Conservation (phyloP, 257 asterid species). For the Coffea canephora region DNA sequence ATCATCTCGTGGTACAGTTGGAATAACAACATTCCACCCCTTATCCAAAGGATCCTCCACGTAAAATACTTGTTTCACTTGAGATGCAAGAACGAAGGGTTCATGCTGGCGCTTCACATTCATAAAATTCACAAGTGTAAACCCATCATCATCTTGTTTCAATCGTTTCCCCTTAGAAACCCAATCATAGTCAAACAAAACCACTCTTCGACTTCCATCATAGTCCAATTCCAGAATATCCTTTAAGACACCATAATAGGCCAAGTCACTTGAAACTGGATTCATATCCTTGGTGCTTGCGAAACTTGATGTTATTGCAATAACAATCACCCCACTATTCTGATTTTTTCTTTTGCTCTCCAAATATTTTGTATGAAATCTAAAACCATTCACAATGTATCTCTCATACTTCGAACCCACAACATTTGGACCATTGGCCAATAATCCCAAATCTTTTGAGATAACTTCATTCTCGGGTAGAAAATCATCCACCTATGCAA, state of each 20-base stretch:
- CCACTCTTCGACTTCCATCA: not conserved
- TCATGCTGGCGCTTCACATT: conserved; percentile 16
- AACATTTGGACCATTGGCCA: no score
- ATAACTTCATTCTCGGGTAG: not conserved
- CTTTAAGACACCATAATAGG: not conserved
- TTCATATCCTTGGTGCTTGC: not conserved
- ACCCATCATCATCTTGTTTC: conserved; percentile 16
- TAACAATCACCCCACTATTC: no score
- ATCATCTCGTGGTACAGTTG: not conserved
- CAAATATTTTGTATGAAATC: no score
- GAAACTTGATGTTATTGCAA: not conserved
- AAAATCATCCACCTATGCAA: not conserved
- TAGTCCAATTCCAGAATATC: not conserved
- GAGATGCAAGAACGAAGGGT: conserved; percentile 19
- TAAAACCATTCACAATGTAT: no score
- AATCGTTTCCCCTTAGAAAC: not conserved
- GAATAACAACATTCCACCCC: conserved; percentile 12
- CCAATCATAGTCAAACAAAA: conserved; percentile 3
- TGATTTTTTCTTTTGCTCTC: no score
- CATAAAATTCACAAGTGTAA: conserved; percentile 10
- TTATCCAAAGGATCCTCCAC: conserved; percentile 13
- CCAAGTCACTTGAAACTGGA: not conserved
- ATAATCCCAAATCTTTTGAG: no score
- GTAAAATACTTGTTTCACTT: conserved; percentile 18
- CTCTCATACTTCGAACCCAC: no score